Conservation (phyloP, 2,329 filamentous ascomycete genomes). For the Alternaria hordeiaustralica region DNA sequence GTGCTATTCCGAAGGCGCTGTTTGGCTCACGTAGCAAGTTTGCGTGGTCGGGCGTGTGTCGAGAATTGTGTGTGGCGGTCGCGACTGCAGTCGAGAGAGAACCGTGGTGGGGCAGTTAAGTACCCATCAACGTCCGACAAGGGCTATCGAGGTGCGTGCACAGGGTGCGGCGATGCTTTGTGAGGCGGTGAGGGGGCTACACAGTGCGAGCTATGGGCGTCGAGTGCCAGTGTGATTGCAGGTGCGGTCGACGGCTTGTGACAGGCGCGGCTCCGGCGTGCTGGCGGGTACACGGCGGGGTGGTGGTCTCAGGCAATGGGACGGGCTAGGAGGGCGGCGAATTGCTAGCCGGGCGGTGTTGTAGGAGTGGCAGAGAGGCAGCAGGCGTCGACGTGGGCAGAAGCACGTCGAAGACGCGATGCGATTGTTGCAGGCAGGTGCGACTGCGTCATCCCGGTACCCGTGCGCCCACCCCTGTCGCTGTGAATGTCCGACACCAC, state of each 20-base stretch:
- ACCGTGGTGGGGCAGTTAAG: conserved; percentile 32
- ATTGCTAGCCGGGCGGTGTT: neutral
- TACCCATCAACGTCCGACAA: conserved; percentile 19
- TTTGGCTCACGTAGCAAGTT: neutral
- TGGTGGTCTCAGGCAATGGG: neutral
- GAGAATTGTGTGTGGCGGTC: conserved; percentile 16
- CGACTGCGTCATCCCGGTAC: conserved; percentile 29
- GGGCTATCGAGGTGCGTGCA: neutral
- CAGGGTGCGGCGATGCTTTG: neutral
- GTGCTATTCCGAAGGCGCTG: neutral
- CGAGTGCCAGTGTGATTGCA: conserved; percentile 2
- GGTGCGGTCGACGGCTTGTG: neutral
- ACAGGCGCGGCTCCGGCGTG: conserved; percentile 3
- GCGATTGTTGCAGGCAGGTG: conserved; percentile 32
- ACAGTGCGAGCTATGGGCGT: conserved; percentile 6
- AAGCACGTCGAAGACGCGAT: conserved; percentile 34
- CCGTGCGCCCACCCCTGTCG: conserved; percentile 30
- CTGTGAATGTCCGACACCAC: conserved; percentile 30
- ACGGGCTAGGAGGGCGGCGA: neutral
- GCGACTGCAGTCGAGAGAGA: conserved; percentile 19
- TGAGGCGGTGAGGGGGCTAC: neutral
- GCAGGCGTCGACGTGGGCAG: conserved; percentile 21
- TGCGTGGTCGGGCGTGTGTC: neutral
- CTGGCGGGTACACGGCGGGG: conserved; percentile 1
- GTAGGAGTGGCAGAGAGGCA: conserved; percentile 7